Evolutionary conservation across 352 stramenopile species (phyloP).

Genomic region (Phytophthora sp.): DNA sequence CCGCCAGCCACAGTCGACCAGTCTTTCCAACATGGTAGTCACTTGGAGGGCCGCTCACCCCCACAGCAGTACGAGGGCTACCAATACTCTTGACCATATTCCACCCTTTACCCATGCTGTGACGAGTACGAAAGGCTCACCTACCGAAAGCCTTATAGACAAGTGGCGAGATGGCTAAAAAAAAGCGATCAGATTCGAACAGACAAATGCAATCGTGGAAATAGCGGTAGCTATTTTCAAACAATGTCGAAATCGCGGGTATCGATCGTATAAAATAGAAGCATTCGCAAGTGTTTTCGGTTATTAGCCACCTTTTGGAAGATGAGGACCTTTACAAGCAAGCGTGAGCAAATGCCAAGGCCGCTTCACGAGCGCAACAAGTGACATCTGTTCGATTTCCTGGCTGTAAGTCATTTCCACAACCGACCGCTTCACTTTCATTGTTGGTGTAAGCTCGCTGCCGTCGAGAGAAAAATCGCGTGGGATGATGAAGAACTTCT

Average conservation of each 20-base stretch:
- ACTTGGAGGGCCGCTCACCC: neutral
- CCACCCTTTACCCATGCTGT: conserved; percentile 31
- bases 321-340: conserved; percentile 11
- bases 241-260: conserved; percentile 5
- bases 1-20: conserved; percentile 25
- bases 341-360: too few species aligned
- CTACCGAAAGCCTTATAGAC: neutral
- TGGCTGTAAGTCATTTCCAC: conserved; percentile 88
- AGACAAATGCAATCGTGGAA: conserved; percentile 1
- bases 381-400: conserved; percentile 86
- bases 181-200: conserved; percentile 13
- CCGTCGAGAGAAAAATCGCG: conserved; percentile 87
- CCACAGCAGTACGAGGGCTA: conserved; percentile 4
- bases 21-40: conserved; percentile 21
- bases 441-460: conserved; percentile 93
- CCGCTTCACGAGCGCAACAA: too few species aligned
- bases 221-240: conserved; percentile 28
- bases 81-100: conserved; percentile 18
- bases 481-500: conserved; percentile 83
- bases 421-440: conserved; percentile 94
- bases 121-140: conserved; percentile 1
- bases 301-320: too few species aligned
- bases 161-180: conserved; percentile 12
- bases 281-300: too few species aligned
- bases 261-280: too few species aligned